phyloP scores from a whole-genome alignment of 139 green algal species.

The Spirogloea muscicola region DNA sequence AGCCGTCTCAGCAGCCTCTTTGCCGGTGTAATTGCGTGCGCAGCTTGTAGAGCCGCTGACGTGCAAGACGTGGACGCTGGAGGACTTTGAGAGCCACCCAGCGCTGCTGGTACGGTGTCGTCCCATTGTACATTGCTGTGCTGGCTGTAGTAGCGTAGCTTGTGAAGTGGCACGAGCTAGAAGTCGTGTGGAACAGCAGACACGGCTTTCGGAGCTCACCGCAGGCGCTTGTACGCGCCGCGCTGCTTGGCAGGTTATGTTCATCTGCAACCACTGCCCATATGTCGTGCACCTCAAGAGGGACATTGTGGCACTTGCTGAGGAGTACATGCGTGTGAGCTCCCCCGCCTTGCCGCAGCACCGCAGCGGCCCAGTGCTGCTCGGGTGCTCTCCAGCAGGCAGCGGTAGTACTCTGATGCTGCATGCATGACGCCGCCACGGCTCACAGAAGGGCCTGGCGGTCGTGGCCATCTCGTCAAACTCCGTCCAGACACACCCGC shows the following conservation, averaged over 20 bases:
- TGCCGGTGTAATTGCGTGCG: too few relatives aligned
- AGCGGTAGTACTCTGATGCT: background rate
- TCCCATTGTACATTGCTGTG: background rate
- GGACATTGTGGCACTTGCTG: constrained; percentile 18
- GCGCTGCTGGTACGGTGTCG: constrained; percentile 31
- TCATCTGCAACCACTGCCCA: constrained; percentile 81
- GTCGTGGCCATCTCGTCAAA: constrained; percentile 77
- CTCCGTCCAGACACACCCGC: constrained; percentile 63
- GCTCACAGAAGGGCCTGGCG: constrained; percentile 54
- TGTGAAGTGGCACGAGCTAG: background rate
- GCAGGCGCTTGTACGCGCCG: constrained; percentile 30
- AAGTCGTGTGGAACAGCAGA: background rate
- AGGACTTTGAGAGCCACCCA: constrained; percentile 44
- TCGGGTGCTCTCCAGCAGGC: too few relatives aligned
- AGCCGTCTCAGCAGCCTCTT: too few relatives aligned
- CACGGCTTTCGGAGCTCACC: too few relatives aligned
- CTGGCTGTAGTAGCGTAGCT: background rate
- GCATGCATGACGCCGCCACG: background rate
- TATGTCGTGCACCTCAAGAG: constrained; percentile 73
- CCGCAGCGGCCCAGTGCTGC: too few relatives aligned
- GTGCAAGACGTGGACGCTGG: constrained; percentile 52
- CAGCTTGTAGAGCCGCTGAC: constrained; percentile 66
- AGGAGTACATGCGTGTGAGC: constrained; percentile 31
- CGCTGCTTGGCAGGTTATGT: constrained; percentile 66
- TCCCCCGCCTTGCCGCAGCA: too few relatives aligned